phyloP scores from a whole-genome alignment of 176 grass and related monocot species.

The Poa annua region DNA sequence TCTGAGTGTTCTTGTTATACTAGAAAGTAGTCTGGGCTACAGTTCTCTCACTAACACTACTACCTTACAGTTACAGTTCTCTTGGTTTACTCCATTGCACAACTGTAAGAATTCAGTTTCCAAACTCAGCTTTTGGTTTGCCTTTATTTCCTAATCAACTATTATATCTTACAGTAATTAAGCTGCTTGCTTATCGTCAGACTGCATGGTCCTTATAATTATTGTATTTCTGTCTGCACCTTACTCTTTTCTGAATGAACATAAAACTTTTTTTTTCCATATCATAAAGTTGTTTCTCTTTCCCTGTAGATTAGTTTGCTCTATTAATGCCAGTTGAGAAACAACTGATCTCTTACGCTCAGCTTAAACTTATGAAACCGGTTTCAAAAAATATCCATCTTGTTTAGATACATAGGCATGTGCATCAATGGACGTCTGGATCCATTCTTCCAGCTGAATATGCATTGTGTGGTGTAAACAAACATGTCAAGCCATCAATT shows the following conservation, averaged over 20 bases:
- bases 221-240: not conserved
- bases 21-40: not conserved
- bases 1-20: not conserved
- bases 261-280: not conserved
- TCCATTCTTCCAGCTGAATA: not conserved
- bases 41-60: not conserved
- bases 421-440: not conserved
- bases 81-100: slow-evolving; percentile 2
- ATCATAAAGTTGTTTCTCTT: not conserved
- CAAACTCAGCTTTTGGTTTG: not conserved
- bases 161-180: not conserved
- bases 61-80: slow-evolving; percentile 4
- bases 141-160: not conserved
- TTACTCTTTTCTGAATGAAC: slow-evolving; percentile 5
- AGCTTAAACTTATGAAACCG: slow-evolving; percentile 10
- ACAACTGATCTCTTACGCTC: not conserved
- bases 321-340: not conserved
- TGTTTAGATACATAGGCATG: not conserved
- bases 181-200: not conserved
- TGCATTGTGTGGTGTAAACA: not conserved
- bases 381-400: not conserved
- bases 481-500: not conserved
- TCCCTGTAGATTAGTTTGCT: not conserved
- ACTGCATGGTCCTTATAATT: not conserved
- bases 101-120: slow-evolving; percentile 6